Percentiles rank a stretch among this genome's conserved stretches.
phyloP scores from a whole-genome alignment of 2,329 filamentous ascomycete species.

The Alternaria longipes region DNA sequence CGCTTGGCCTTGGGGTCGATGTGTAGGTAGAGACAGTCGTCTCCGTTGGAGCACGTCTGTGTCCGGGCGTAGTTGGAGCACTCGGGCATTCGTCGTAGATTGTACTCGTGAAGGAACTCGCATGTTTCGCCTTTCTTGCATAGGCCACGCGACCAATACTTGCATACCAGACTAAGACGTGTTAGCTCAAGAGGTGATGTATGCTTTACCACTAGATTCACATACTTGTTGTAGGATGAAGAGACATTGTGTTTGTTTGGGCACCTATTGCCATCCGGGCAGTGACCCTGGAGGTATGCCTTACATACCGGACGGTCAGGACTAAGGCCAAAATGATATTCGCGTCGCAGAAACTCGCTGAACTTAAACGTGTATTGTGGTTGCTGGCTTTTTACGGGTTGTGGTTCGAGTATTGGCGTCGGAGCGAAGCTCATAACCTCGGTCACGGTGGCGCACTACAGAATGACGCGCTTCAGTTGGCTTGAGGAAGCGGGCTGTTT shows the following conservation, averaged over 20 bases:
- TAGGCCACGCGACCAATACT: slow-evolving; percentile 95
- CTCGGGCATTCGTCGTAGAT: slow-evolving; percentile 96
- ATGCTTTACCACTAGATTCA: slow-evolving; percentile 17
- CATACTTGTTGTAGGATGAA: slow-evolving; percentile 71
- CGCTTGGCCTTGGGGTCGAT: slow-evolving; percentile 81
- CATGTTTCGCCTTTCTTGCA: slow-evolving; percentile 98
- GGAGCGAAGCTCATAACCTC: slow-evolving; percentile 40
- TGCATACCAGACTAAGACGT: slow-evolving; percentile 79
- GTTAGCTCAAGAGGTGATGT: slow-evolving; percentile 15
- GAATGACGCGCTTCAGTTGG: not conserved
- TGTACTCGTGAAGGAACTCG: slow-evolving; percentile 99
- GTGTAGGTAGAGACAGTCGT: slow-evolving; percentile 94
- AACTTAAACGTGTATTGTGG: slow-evolving; percentile 78
- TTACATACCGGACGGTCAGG: slow-evolving; percentile 77
- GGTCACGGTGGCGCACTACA: slow-evolving; percentile 30
- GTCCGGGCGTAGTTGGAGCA: slow-evolving; percentile 96
- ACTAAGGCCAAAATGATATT: slow-evolving; percentile 84
- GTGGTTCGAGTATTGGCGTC: slow-evolving; percentile 32
- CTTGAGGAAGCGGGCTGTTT: not conserved
- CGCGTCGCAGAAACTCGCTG: slow-evolving; percentile 81
- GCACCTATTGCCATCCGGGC: slow-evolving; percentile 83
- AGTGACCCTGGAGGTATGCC: slow-evolving; percentile 85
- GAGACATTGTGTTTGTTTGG: slow-evolving; percentile 78
- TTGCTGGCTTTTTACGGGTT: slow-evolving; percentile 36
- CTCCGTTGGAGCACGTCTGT: slow-evolving; percentile 94